These are phyloP conservation scores for Podila epigama DNA, from an alignment of 192 early-diverging fungal species.

Conservation along the genomic window DNA sequence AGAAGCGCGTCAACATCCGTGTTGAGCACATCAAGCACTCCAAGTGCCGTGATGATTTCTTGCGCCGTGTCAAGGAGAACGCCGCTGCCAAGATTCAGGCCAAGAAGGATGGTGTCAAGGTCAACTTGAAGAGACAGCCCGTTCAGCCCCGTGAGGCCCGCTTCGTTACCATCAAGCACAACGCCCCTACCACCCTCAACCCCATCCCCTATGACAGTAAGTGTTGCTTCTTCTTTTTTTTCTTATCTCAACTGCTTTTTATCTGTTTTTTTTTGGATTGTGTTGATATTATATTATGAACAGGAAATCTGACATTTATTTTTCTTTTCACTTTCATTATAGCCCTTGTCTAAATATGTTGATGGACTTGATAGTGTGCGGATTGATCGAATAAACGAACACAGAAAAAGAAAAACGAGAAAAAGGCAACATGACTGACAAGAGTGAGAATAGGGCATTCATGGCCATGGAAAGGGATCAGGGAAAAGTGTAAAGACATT, in stretches of 20 bases:
- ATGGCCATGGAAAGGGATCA: too few relatives aligned
- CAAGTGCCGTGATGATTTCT: slow-evolving; percentile 98
- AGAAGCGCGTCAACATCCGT: slow-evolving; percentile 98
- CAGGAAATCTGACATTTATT: too few relatives aligned
- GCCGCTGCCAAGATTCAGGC: slow-evolving; percentile 84
- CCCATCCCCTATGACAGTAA: slow-evolving; percentile 93
- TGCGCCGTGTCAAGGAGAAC: slow-evolving; percentile 97
- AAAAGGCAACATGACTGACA: too few relatives aligned
- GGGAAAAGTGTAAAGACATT: too few relatives aligned
- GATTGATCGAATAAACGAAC: slow-evolving; percentile 1
- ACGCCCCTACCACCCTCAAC: slow-evolving; percentile 91
- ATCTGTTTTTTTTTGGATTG: background rate
- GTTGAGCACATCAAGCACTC: slow-evolving; percentile 99
- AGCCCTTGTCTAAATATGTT: slow-evolving; percentile 1
- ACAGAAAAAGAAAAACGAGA: slow-evolving; percentile 2
- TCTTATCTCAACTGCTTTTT: background rate
- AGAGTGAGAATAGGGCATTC: too few relatives aligned
- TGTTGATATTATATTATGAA: background rate
- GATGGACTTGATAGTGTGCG: slow-evolving; percentile 3
- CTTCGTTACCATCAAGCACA: slow-evolving; percentile 87
- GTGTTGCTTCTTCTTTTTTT: background rate
- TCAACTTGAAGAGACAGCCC: slow-evolving; percentile 92
- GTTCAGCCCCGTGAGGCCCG: slow-evolving; percentile 85
- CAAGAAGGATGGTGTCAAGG: slow-evolving; percentile 75
- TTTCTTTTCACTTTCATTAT: background rate